Evolutionary conservation across 768 basidiomycete species (phyloP), one percentile per base, ranked within the genome.

Genomic region (Hygrocybe punicea): DNA sequence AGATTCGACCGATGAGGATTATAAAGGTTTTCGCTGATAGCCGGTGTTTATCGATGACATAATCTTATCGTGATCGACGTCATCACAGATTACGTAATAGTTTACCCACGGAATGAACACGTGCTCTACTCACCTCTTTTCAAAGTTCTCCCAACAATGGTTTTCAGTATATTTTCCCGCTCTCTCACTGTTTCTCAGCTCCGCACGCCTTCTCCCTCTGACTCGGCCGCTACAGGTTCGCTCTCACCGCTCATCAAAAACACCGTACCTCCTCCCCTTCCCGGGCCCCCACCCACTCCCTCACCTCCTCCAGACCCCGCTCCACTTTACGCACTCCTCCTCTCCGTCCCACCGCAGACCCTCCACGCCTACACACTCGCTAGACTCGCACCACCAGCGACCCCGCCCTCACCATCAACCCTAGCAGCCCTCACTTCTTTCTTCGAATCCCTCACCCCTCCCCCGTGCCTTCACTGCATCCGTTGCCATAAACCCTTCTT

Each of bases 401-500:
- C 59, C 82, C 78, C 55, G 59, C 8, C 63, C 70, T 72, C 76
- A 3, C 72, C 72, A 2, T 61, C 68, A 19, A 76, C 75, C 0
- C 73, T 87, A 5, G 62, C 76, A 13, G 69, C 77, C 16, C 73
- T 91, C 6, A 72, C 80, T 2, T 45, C 73, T 0, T 91, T 91
- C 69, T 89, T 89, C 67, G 68, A 79, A 5, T 65, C 76, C 2
- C 83, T 91, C 46, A 72, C 76, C 0, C 86, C 86, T 0, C 89
- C 89, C 1, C 87, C 86, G 2, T 72, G 74, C 39, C 74, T 89
- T 9, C 89, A 92, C 61, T 92, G 90, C 58, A 78, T 84, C 19
- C 81, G 89, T 3, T 91, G 90, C 67, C 89, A 92, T 68, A 80
- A 82, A 51, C 74, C 71, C 53, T 92, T 78, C 62, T 84, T 82